Evolutionary conservation across 2,329 filamentous ascomycete species (phyloP).

Genomic region (Claviceps maximensis): DNA sequence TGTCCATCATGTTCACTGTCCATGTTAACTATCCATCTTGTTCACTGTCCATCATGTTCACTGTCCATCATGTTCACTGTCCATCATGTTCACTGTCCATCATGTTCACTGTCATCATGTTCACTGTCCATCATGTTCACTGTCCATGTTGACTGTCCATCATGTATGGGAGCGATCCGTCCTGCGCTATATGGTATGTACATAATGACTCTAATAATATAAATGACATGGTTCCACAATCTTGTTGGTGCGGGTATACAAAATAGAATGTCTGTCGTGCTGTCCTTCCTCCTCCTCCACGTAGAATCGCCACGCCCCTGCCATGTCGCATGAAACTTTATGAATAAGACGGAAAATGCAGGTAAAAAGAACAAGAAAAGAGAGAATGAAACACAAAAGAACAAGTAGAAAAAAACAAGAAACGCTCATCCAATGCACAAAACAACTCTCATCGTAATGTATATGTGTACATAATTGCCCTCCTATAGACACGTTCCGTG

Average conservation of each 20-base stretch:
- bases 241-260: neutral
- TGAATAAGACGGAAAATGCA: no score
- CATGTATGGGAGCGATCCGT: no score
- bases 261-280: neutral
- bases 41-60: no score
- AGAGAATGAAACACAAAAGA: neutral
- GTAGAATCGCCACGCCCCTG: neutral
- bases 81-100: no score
- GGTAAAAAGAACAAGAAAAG: neutral
- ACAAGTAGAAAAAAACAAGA: neutral
- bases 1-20: no score
- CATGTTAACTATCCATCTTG: no score
- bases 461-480: neutral
- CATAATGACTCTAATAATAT: neutral
- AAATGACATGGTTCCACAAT: neutral
- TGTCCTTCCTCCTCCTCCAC: neutral
- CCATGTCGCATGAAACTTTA: neutral
- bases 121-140: no score
- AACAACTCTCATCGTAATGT: neutral
- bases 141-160: no score
- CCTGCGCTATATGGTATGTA: neutral
- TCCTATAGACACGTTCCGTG: neutral
- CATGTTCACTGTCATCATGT: no score
- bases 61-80: no score
- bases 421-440: neutral